Evolutionary conservation across 768 basidiomycete species (phyloP).

Genomic region (Cyathus striatus): DNA sequence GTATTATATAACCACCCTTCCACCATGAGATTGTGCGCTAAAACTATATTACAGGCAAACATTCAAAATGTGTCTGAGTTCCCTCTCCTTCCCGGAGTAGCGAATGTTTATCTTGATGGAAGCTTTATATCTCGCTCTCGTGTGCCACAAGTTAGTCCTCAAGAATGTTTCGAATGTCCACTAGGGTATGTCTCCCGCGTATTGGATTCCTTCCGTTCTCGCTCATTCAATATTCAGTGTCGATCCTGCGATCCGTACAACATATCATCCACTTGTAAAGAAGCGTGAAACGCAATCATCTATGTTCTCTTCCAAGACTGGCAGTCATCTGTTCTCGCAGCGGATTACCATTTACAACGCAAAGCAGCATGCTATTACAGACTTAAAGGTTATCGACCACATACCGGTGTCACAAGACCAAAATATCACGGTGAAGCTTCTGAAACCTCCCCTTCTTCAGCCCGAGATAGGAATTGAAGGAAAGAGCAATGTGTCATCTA

Average conservation of each 20-base stretch:
- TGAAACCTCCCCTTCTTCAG: constrained; percentile 21
- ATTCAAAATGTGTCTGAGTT: constrained; percentile 53
- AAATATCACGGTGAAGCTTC: constrained; percentile 35
- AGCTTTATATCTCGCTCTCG: constrained; percentile 46
- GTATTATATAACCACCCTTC: constrained; percentile 12
- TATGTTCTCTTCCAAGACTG: constrained; percentile 28
- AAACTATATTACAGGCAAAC: constrained; percentile 24
- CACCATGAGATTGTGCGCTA: not conserved
- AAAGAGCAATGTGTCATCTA: not conserved
- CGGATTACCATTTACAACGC: constrained; percentile 34
- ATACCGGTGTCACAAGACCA: constrained; percentile 31
- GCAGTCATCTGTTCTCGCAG: constrained; percentile 24
- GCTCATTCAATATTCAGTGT: constrained; percentile 18
- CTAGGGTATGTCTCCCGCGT: constrained; percentile 27
- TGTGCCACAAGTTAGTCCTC: constrained; percentile 34
- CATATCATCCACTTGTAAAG: constrained; percentile 31
- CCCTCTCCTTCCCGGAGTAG: constrained; percentile 40
- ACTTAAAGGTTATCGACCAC: constrained; percentile 33
- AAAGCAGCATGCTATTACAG: constrained; percentile 18
- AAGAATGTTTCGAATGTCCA: constrained; percentile 40
- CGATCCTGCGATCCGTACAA: constrained; percentile 34
- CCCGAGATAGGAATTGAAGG: constrained; percentile 10
- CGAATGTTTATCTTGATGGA: constrained; percentile 51
- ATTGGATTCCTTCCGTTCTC: not conserved
- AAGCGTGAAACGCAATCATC: constrained; percentile 19